These are phyloP conservation scores for Vitis hybrid DNA, from an alignment of 177 flowering plant species.

Conservation along the genomic window DNA sequence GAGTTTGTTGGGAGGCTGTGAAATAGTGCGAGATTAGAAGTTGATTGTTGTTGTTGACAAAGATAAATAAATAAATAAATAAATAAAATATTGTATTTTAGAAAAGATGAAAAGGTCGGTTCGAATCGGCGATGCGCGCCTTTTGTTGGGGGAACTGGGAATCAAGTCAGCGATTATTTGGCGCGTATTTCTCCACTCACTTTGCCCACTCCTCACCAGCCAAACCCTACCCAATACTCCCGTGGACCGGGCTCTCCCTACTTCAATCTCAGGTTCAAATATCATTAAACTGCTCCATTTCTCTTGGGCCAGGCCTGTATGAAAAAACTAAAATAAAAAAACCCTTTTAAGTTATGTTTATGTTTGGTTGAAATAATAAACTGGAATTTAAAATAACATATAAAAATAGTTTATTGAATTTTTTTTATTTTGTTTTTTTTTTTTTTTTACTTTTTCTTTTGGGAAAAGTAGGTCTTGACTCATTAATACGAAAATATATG, in stretches of 20 bases:
- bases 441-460: too few relatives aligned
- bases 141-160: not conserved
- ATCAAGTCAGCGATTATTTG: constrained; percentile 19
- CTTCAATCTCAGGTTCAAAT: not conserved
- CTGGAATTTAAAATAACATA: too few relatives aligned
- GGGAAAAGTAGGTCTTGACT: too few relatives aligned
- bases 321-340: too few relatives aligned
- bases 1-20: not conserved
- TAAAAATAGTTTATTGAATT: too few relatives aligned
- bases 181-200: constrained; percentile 7
- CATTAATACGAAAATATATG: too few relatives aligned
- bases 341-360: too few relatives aligned
- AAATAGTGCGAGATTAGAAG: not conserved
- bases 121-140: constrained; percentile 32
- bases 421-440: too few relatives aligned
- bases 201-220: not conserved
- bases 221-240: not conserved
- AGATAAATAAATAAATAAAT: too few relatives aligned
- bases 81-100: not conserved
- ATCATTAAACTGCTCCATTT: not conserved
- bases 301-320: not conserved
- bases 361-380: too few relatives aligned
- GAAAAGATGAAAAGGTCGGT: not conserved
- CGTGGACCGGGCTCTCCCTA: too few relatives aligned
- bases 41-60: not conserved